Percentiles rank a stretch among this genome's conserved stretches.
These are phyloP conservation scores for Cicer cuneatum DNA, from an alignment of 306 rosid species.

Conservation along the genomic window DNA sequence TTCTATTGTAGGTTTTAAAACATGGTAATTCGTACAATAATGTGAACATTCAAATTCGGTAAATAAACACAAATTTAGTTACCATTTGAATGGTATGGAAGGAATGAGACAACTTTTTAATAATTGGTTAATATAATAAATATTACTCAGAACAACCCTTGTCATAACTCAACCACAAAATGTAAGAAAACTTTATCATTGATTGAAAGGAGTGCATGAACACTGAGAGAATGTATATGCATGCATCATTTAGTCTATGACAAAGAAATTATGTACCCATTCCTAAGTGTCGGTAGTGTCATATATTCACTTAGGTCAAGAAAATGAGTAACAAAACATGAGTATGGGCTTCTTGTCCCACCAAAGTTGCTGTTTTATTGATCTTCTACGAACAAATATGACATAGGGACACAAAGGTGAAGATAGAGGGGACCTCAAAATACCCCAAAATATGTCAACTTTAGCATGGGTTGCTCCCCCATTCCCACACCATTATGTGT, in stretches of 20 bases:
- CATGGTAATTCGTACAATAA: background rate
- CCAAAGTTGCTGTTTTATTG: constrained; percentile 25
- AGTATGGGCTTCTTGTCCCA: constrained; percentile 57
- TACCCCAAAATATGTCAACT: constrained; percentile 49
- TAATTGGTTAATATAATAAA: background rate
- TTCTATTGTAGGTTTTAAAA: background rate
- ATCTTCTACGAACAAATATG: constrained; percentile 16
- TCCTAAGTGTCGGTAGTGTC: constrained; percentile 37
- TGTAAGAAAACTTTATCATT: constrained; percentile 20
- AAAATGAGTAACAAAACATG: constrained; percentile 19
- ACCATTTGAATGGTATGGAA: constrained; percentile 17
- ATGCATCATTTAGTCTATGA: background rate
- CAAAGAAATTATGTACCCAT: constrained; percentile 28
- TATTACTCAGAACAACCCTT: background rate
- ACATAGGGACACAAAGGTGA: constrained; percentile 47
- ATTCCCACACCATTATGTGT: constrained; percentile 60
- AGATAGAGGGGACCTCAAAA: constrained; percentile 55
- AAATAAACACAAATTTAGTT: constrained; percentile 11
- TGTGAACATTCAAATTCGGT: background rate
- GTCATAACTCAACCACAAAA: constrained; percentile 23
- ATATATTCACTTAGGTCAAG: constrained; percentile 28
- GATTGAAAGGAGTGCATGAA: constrained; percentile 21
- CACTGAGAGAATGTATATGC: constrained; percentile 30
- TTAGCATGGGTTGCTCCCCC: constrained; percentile 77
- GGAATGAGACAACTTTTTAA: constrained; percentile 34